Evolutionary conservation across 306 rosid species (phyloP).

Genomic region (Comarum palustre): DNA sequence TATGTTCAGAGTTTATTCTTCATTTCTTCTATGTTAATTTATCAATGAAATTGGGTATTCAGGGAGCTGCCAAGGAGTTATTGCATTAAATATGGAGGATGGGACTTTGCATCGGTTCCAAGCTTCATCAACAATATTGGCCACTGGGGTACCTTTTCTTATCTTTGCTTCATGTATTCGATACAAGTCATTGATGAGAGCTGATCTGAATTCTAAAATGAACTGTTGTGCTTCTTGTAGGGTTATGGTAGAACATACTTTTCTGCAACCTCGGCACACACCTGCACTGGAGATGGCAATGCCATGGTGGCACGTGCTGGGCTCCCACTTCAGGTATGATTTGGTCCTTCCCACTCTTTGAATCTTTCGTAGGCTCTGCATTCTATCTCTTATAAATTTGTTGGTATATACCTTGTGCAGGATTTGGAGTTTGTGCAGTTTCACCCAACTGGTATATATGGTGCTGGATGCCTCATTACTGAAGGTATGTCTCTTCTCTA

Average conservation of each 20-base stretch:
- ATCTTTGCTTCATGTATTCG: neutral
- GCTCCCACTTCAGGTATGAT: constrained; percentile 72
- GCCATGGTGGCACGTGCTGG: constrained; percentile 98
- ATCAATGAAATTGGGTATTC: constrained; percentile 30
- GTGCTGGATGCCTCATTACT: constrained; percentile 97
- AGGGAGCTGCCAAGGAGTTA: constrained; percentile 94
- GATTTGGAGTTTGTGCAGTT: constrained; percentile 97
- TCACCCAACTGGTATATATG: constrained; percentile 97
- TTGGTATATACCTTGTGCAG: constrained; percentile 36
- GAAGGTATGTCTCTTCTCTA: constrained; percentile 54
- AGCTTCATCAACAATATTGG: constrained; percentile 80
- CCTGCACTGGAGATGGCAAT: constrained; percentile 97
- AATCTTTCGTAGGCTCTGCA: constrained; percentile 18
- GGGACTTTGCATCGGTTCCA: constrained; percentile 92
- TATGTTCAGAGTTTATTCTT: neutral
- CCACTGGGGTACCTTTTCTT: constrained; percentile 69
- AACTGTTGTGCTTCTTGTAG: constrained; percentile 38
- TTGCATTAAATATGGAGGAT: constrained; percentile 85
- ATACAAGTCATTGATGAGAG: constrained; percentile 17
- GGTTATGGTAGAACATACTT: constrained; percentile 94
- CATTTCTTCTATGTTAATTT: neutral
- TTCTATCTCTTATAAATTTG: constrained; percentile 10
- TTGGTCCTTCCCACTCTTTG: constrained; percentile 19
- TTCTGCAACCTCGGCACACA: constrained; percentile 95
- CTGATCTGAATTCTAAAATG: neutral